Evolutionary conservation across 768 basidiomycete species (phyloP).

Genomic region (Suillus discolor): DNA sequence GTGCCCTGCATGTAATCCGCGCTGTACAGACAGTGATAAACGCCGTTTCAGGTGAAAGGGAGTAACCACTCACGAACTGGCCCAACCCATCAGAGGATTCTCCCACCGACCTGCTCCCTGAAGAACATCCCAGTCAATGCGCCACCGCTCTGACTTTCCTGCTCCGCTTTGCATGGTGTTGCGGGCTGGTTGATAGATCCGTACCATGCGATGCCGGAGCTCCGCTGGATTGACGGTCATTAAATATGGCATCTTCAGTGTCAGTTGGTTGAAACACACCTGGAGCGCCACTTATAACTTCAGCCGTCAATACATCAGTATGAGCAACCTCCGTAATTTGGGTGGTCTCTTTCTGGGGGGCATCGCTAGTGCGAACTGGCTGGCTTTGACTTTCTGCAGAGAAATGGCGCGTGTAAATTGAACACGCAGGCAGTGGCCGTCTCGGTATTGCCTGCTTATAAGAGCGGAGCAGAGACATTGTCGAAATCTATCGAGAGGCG

Average conservation of each 20-base stretch:
- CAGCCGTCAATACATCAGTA: slow-evolving; percentile 70
- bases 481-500: slow-evolving; percentile 9
- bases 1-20: slow-evolving; percentile 98
- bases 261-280: slow-evolving; percentile 44
- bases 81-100: slow-evolving; percentile 97
- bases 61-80: slow-evolving; percentile 75
- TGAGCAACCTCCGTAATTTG: slow-evolving; percentile 49
- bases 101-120: slow-evolving; percentile 93
- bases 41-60: slow-evolving; percentile 6
- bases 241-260: background rate
- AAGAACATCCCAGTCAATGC: slow-evolving; percentile 93
- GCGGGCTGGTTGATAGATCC: slow-evolving; percentile 91
- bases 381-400: slow-evolving; percentile 20
- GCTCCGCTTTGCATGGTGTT: slow-evolving; percentile 96
- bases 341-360: slow-evolving; percentile 27
- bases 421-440: slow-evolving; percentile 19
- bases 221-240: slow-evolving; percentile 53
- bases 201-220: slow-evolving; percentile 82
- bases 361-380: slow-evolving; percentile 24
- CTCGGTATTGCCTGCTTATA: slow-evolving; percentile 36
- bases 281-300: slow-evolving; percentile 85
- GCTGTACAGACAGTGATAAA: slow-evolving; percentile 38
- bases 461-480: slow-evolving; percentile 61
- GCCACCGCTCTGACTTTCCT: slow-evolving; percentile 85
- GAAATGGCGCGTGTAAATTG: slow-evolving; percentile 21